Evolutionary conservation across 2,329 filamentous ascomycete genomes (phyloP).

Genomic region (Orbilia oligospora): DNA sequence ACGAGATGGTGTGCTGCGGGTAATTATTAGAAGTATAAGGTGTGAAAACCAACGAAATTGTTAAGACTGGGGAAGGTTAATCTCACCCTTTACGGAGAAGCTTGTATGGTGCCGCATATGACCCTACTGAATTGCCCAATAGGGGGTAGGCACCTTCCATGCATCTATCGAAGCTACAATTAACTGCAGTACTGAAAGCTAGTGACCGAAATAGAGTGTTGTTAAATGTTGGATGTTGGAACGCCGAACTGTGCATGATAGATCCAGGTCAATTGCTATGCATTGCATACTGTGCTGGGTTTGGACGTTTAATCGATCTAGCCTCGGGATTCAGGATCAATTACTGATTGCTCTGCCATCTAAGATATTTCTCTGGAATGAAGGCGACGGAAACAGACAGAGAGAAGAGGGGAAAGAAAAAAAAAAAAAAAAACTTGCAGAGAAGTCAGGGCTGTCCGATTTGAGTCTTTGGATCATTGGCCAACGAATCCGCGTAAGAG

Average conservation of each 20-base stretch:
- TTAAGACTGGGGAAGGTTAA: not conserved
- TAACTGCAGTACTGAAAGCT: too few relatives aligned
- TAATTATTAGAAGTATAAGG: not conserved
- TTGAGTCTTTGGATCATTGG: not conserved
- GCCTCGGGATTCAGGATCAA: not conserved
- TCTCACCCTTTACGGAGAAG: not conserved
- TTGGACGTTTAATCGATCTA: not conserved
- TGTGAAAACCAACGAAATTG: not conserved
- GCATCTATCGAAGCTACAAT: not conserved
- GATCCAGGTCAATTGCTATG: too few relatives aligned
- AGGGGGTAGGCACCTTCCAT: not conserved
- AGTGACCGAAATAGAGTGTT: constrained; percentile 9
- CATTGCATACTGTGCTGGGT: not conserved
- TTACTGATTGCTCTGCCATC: not conserved
- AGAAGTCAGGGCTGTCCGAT: too few relatives aligned
- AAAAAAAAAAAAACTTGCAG: too few relatives aligned
- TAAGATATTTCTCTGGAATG: constrained; percentile 2
- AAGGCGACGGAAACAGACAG: not conserved
- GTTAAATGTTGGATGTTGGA: constrained; percentile 36
- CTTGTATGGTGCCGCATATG: not conserved
- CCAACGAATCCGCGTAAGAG: not conserved
- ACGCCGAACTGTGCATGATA: constrained; percentile 12
- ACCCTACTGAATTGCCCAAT: not conserved
- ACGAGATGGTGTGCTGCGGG: constrained; percentile 21
- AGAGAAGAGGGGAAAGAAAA: too few relatives aligned